These are phyloP conservation scores for Trichoderma endophyticum DNA, from an alignment of 2,329 filamentous ascomycete species.

Conservation along the genomic window DNA sequence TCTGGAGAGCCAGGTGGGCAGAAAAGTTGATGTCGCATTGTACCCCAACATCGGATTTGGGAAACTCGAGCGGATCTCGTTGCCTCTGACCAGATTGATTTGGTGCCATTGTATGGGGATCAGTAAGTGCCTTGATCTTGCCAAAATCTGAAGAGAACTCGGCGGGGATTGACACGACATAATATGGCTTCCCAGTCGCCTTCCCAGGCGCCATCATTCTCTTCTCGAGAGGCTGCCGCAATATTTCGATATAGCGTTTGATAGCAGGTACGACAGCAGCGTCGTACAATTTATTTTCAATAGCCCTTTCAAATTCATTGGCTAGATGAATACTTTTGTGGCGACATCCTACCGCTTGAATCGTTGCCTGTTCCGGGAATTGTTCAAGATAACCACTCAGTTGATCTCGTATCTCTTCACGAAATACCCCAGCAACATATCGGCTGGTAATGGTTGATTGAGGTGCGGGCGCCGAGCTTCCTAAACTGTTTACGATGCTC, in stretches of 20 bases:
- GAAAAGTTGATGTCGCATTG: conserved; percentile 93
- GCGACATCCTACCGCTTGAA: conserved; percentile 44
- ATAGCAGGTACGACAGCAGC: conserved; percentile 37
- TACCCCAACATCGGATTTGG: conserved; percentile 72
- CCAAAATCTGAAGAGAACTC: conserved; percentile 35
- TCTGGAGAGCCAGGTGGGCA: conserved; percentile 77
- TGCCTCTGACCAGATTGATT: conserved; percentile 54
- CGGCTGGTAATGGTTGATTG: conserved; percentile 34
- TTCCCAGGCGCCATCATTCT: conserved; percentile 17
- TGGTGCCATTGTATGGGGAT: conserved; percentile 49
- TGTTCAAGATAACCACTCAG: conserved; percentile 30
- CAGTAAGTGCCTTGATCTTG: conserved; percentile 44
- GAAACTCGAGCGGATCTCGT: conserved; percentile 68
- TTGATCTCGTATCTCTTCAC: conserved; percentile 43
- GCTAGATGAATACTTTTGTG: conserved; percentile 58
- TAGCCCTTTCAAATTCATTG: conserved; percentile 51
- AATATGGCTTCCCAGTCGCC: conserved; percentile 21
- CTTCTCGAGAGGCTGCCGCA: conserved; percentile 39
- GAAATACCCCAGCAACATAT: conserved; percentile 53
- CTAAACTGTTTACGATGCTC: conserved; percentile 34
- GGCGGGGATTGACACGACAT: conserved; percentile 37
- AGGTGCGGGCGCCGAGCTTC: conserved; percentile 21
- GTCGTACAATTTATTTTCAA: conserved; percentile 48
- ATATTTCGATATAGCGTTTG: conserved; percentile 48
- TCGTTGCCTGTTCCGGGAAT: conserved; percentile 21